Base-by-base conservation (phyloP, 2,329 filamentous ascomycete genomes). In the Fusarium sulawesiense region DNA sequence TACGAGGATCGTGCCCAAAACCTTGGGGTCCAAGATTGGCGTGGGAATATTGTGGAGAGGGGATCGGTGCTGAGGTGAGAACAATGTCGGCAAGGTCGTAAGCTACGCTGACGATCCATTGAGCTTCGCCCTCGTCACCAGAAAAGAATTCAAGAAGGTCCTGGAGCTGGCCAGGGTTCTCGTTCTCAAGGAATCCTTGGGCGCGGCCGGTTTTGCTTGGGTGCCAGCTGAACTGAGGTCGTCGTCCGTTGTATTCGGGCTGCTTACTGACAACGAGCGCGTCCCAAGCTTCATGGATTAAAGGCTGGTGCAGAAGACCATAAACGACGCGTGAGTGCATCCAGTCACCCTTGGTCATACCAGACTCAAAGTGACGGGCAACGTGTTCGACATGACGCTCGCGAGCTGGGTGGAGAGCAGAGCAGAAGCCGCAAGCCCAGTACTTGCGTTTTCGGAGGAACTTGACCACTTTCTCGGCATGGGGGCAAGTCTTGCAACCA, bases 341-440 rank as follows among this genome's bases (percentile, higher is more conserved):
- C 89, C 89, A 92, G 71, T 91, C 89, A 21, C 83, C 81, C 73
- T 89, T 89, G 66, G 87, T 88, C 78, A 88, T 85, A 53, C 87
- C 87, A 20, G 83, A 82, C 76, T 91, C 89, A 73, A 90, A 91
- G 72, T 92, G 89, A n/a, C 85, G 82, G 21, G 89, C 89, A 34
- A 92, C 88, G 70, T 92, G 89, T 74, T 91, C 88, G 65, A 91
- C 89, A 73, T 91, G 87, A 57, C 89, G 88, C 75, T 91, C 89
- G 69, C 88, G 87, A 14, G 88, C 87, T 18, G 87, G 85, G 61
- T 90, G 84, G 44, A 91, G 83, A 18, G 85, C 86, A 6, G 87
- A 89, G 73, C 89, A 92, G 78, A 91, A 91, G 27, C 89, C 89
- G 69, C 89, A 92, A 3, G 88, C 89, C 86, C 89, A 92, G 41